Evolutionary conservation across 768 basidiomycete genomes (phyloP), one percentile per base, ranked within the genome.

Genomic region (Russula lepida): DNA sequence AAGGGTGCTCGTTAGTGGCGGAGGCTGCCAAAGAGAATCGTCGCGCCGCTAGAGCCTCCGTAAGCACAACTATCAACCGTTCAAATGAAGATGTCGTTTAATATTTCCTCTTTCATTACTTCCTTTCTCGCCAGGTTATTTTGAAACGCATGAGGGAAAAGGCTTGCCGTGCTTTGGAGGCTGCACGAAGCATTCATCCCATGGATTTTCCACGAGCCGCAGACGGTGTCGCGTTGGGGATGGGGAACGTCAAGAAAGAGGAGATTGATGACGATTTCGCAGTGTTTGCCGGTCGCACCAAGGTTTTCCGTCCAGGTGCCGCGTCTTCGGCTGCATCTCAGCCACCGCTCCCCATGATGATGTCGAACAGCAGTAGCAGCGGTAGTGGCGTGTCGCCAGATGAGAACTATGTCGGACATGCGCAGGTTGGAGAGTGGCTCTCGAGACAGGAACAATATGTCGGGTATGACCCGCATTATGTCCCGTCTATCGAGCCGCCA

Each of bases 211-310:
- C 68, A 0, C 63, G 66, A 54, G 63, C 21, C 12, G n/a, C 64
- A 2, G 75, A 74, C 11, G 76, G 80, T 6, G 68, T 77, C 21
- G 71, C 77, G 3, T 84, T 30, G 50, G 46, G 25, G 46, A 25
- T 27, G 46, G 82, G 84, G 75, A 23, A 23, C 39, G 71, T 84
- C 65, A 79, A 81, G 56, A 74, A 78, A 59, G 81, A 82, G 52
- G 77, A 77, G 12, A 75, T 72, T 0, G 84, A 83, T 21, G 87
- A 89, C 60, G 87, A 86, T 63, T 74, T 89, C 4, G 75, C 81
- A 0, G 85, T 89, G 47, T 84, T 88, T 66, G 82, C 85, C 0
- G 88, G 87, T 4, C 80, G 81, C 60, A 85, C 81, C 0, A 77
- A 82, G 9, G 80, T 89, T 43, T 80, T 88, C 15, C 80, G 82